Conservation (phyloP, 306 rosid genomes). For the Benincasa hispida region DNA sequence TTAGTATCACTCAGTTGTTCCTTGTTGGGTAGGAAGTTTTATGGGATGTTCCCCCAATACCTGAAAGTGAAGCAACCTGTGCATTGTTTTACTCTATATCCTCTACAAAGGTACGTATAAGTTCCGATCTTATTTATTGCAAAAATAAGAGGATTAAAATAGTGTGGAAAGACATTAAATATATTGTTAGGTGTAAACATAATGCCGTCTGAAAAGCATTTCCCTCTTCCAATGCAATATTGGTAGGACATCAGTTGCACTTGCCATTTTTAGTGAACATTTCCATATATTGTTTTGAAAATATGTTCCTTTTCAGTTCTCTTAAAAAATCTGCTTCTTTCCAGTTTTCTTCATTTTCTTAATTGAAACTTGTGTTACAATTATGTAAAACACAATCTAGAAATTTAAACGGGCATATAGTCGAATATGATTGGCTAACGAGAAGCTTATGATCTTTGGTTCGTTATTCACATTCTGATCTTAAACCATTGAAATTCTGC, state of each 20-base stretch:
- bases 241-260: neutral
- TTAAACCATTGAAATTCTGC: conserved; percentile 21
- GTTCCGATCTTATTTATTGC: neutral
- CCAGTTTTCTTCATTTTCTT: neutral
- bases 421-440: neutral
- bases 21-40: conserved; percentile 57
- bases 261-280: neutral
- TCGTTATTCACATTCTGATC: neutral
- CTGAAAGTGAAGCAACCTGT: conserved; percentile 73
- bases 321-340: neutral
- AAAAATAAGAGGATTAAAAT: neutral
- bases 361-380: neutral
- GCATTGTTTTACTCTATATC: conserved; percentile 95
- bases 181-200: neutral
- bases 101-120: conserved; percentile 69
- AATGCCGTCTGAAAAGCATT: neutral
- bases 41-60: conserved; percentile 86
- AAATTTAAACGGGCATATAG: neutral
- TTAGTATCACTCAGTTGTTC: neutral
- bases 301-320: neutral
- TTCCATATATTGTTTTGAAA: neutral
- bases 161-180: neutral
- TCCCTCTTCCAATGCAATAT: neutral
- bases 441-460: neutral
- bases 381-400: neutral